Percentiles rank a stretch among this genome's conserved stretches.
phyloP scores from a whole-genome alignment of 108 stramenopile genomes.

The Seminavis robusta region DNA sequence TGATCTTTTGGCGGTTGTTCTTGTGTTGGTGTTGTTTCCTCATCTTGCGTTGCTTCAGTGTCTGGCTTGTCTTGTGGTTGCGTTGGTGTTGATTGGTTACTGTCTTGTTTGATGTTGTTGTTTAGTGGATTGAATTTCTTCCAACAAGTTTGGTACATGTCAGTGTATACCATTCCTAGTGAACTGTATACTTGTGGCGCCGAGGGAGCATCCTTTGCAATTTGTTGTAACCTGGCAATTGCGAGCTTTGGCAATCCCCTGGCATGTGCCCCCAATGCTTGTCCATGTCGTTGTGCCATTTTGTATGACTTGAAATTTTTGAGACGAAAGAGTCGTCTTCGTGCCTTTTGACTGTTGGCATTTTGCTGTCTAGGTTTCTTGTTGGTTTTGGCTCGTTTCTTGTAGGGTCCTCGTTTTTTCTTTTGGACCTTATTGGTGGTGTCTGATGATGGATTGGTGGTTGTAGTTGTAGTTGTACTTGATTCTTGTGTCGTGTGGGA shows the following conservation, averaged over 20 bases:
- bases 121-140: constrained; percentile 5
- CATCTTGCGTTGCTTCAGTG: not conserved
- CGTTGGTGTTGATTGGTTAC: constrained; percentile 8
- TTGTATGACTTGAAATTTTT: constrained; percentile 64
- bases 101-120: not conserved
- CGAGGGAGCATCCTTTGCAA: constrained; percentile 71
- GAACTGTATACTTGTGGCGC: constrained; percentile 86
- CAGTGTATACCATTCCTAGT: constrained; percentile 84
- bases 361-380: constrained; percentile 1
- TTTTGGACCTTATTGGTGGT: not conserved
- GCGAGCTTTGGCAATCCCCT: constrained; percentile 57
- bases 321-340: constrained; percentile 56
- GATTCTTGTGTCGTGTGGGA: no score
- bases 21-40: constrained; percentile 8
- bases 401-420: not conserved
- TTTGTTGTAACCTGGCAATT: constrained; percentile 58
- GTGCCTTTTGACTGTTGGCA: constrained; percentile 8
- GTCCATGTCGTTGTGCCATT: constrained; percentile 74
- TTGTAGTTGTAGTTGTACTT: constrained; percentile 27
- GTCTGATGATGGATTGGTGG: no score
- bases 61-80: not conserved
- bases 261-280: constrained; percentile 74
- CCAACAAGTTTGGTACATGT: constrained; percentile 56
- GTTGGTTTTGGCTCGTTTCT: constrained; percentile 3
- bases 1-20: no score